Evolutionary conservation across 2,329 filamentous ascomycete genomes (phyloP).

Genomic region (Berkeleyomyces rouxiae): DNA sequence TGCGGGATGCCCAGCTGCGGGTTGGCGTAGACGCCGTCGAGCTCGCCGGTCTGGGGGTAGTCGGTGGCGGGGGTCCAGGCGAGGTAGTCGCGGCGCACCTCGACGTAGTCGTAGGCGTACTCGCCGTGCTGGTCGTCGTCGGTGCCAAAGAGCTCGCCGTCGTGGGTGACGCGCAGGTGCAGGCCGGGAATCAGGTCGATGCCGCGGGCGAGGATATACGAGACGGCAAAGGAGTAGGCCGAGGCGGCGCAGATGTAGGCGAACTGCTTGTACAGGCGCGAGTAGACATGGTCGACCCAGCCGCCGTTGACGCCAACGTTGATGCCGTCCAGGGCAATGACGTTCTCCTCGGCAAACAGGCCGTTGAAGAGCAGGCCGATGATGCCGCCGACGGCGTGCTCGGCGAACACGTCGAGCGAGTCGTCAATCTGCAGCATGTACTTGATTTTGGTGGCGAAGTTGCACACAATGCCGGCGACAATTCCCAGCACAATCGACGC

Average conservation of each 20-base stretch:
- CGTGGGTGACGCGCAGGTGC: conserved; percentile 61
- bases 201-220: conserved; percentile 53
- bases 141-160: conserved; percentile 75
- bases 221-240: conserved; percentile 57
- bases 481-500: conserved; percentile 50
- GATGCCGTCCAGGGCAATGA: conserved; percentile 61
- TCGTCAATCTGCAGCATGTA: conserved; percentile 50
- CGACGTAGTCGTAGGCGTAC: conserved; percentile 81
- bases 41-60: conserved; percentile 34
- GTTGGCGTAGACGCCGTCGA: conserved; percentile 27
- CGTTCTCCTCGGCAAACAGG: conserved; percentile 51
- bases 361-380: conserved; percentile 57
- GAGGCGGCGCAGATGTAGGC: conserved; percentile 54
- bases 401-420: conserved; percentile 55
- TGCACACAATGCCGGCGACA: conserved; percentile 47
- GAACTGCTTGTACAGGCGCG: conserved; percentile 62
- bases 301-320: conserved; percentile 53
- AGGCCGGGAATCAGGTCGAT: conserved; percentile 65
- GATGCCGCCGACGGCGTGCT: conserved; percentile 53
- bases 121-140: conserved; percentile 82
- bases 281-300: conserved; percentile 60
- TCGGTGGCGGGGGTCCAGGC: conserved; percentile 52
- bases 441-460: conserved; percentile 52
- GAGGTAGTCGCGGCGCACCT: conserved; percentile 74
- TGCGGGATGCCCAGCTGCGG: conserved; percentile 58